Percentiles rank a stretch among this genome's conserved stretches.
Evolutionary conservation across 192 early-diverging fungal species (phyloP).

Genomic region (Anaeromyces robustus): DNA sequence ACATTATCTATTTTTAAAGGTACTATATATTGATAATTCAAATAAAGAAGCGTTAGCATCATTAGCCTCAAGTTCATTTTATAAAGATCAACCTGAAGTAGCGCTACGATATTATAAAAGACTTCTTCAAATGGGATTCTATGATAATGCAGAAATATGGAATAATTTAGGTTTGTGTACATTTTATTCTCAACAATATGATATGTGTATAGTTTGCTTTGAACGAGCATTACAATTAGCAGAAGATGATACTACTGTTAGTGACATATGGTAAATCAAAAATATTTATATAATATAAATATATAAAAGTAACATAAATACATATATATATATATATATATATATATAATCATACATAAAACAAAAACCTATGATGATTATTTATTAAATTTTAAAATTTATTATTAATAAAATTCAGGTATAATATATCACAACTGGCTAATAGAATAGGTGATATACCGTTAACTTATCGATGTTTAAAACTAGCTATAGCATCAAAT

Average conservation of each 20-base stretch:
- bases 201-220: constrained; percentile 8
- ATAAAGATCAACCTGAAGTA: constrained; percentile 14
- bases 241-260: constrained; percentile 2
- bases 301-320: too few relatives aligned
- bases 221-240: constrained; percentile 11
- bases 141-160: constrained; percentile 9
- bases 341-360: too few relatives aligned
- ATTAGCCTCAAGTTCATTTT: constrained; percentile 10
- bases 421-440: constrained; percentile 13
- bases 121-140: constrained; percentile 9
- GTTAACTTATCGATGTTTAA: constrained; percentile 7
- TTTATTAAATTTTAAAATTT: neutral
- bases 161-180: constrained; percentile 15
- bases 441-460: constrained; percentile 12
- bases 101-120: constrained; percentile 11
- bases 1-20: neutral
- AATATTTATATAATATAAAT: too few relatives aligned
- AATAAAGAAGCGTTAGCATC: constrained; percentile 12
- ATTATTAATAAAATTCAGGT: neutral
- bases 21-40: constrained; percentile 7
- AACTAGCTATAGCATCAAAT: constrained; percentile 5
- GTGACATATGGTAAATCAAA: constrained; percentile 13
- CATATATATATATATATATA: too few relatives aligned
- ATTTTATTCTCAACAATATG: constrained; percentile 15
- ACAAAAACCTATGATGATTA: too few relatives aligned